These are phyloP conservation scores for Senna siamea DNA, from an alignment of 306 rosid species.

Conservation along the genomic window DNA sequence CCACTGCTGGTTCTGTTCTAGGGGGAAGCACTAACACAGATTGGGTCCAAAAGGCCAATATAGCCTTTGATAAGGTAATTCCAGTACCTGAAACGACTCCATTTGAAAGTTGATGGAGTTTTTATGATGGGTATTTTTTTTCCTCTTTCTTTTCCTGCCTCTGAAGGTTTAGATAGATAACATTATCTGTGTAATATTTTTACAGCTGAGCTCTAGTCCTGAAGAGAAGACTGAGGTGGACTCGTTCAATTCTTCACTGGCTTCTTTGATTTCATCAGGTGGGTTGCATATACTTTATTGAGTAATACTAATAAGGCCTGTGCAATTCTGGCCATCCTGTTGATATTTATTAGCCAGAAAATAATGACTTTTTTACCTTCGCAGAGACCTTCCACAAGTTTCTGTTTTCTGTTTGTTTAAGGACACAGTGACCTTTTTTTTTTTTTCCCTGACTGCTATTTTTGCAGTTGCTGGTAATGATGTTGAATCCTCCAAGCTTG, in stretches of 20 bases:
- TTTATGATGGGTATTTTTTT: not conserved
- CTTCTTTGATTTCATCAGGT: slow-evolving; percentile 88
- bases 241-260: slow-evolving; percentile 76
- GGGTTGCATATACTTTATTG: slow-evolving; percentile 30
- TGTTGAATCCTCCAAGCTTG: slow-evolving; percentile 79
- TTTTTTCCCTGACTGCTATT: slow-evolving; percentile 9
- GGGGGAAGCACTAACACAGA: slow-evolving; percentile 70
- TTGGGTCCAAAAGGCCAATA: slow-evolving; percentile 80
- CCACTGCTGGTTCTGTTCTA: slow-evolving; percentile 78
- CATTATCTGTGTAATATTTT: not conserved
- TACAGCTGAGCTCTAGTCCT: slow-evolving; percentile 81
- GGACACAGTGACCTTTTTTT: slow-evolving; percentile 5
- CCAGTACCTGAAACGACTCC: slow-evolving; percentile 10
- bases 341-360: not conserved
- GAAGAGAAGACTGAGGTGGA: slow-evolving; percentile 86
- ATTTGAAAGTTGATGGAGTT: slow-evolving; percentile 13
- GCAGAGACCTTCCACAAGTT: not conserved
- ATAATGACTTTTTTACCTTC: not conserved
- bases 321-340: not conserved
- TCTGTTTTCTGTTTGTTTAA: not conserved
- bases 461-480: slow-evolving; percentile 75
- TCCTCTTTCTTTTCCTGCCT: slow-evolving; percentile 6
- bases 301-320: not conserved
- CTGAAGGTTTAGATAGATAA: slow-evolving; percentile 35
- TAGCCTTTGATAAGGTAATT: slow-evolving; percentile 81